A percentile compares a stretch with the other conserved stretches of the same genome.
Evolutionary conservation across 345 rosid genomes (phyloP).

Genomic region (Salix koriyanagi): DNA sequence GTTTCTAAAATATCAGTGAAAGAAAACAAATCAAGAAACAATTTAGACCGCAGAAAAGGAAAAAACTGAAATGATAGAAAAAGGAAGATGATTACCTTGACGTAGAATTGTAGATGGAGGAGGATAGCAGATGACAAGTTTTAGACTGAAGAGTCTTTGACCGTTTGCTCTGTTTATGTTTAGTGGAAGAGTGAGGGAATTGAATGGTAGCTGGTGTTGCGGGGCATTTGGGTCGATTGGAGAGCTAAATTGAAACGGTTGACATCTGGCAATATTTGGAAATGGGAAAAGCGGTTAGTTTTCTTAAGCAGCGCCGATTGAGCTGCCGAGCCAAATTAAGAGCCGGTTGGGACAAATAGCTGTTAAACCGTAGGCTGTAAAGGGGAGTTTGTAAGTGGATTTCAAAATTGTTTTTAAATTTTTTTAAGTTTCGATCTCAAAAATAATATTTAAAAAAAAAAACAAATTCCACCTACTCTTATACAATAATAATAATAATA

Average conservation of each 20-base stretch:
- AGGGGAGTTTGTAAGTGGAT: too few relatives aligned
- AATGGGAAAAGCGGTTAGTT: background rate
- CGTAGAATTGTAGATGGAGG: conserved; percentile 10
- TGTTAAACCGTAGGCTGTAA: too few relatives aligned
- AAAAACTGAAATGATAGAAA: background rate
- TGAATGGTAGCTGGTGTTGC: background rate
- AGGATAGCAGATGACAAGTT: conserved; percentile 1
- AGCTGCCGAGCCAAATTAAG: background rate
- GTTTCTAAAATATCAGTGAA: background rate
- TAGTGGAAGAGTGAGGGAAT: background rate
- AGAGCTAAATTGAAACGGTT: background rate
- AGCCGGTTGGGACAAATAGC: background rate
- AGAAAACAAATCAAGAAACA: background rate
- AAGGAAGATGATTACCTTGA: background rate
- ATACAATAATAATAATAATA: too few relatives aligned
- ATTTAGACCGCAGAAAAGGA: background rate
- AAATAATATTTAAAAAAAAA: too few relatives aligned
- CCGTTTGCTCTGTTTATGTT: background rate
- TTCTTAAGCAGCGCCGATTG: background rate
- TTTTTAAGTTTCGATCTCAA: too few relatives aligned
- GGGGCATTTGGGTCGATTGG: background rate
- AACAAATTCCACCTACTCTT: too few relatives aligned
- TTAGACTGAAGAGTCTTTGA: background rate
- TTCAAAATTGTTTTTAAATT: too few relatives aligned
- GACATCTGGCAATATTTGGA: background rate